Percentiles rank a stretch among this genome's conserved stretches.
phyloP scores from a whole-genome alignment of 805 yeast genomes.

The Hanseniaspora hatyaiensis region DNA sequence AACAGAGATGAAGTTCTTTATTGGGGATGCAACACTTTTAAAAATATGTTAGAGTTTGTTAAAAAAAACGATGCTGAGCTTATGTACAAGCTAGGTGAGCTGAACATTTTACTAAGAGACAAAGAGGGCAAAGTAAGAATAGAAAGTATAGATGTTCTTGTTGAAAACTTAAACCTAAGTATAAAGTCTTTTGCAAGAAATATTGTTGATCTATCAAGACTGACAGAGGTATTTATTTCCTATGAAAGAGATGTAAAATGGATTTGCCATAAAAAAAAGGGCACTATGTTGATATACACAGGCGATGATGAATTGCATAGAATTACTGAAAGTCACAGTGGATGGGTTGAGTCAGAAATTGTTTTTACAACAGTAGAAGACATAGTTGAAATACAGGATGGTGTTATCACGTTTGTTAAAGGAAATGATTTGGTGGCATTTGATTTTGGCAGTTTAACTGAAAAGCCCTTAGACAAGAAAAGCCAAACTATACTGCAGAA shows the following conservation, averaged over 20 bases:
- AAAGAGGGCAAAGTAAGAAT: conserved; percentile 18
- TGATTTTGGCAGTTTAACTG: conserved; percentile 19
- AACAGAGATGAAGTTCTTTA: conserved; percentile 4
- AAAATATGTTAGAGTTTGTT: background rate
- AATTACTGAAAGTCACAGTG: conserved; percentile 16
- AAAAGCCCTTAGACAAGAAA: background rate
- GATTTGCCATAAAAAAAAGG: conserved; percentile 21
- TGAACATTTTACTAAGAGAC: conserved; percentile 19
- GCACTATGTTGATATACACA: conserved; percentile 23
- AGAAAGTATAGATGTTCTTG: conserved; percentile 24
- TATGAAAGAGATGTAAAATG: conserved; percentile 21
- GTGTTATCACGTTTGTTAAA: conserved; percentile 22
- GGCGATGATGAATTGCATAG: conserved; percentile 19
- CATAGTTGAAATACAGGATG: conserved; percentile 24
- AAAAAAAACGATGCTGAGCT: conserved; percentile 7
- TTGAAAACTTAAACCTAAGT: conserved; percentile 22
- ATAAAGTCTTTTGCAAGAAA: conserved; percentile 18
- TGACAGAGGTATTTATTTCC: background rate
- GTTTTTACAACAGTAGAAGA: conserved; percentile 24
- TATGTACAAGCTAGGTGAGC: conserved; percentile 26
- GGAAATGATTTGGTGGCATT: conserved; percentile 19
- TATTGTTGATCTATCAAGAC: background rate
- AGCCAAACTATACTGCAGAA: conserved; percentile 18
- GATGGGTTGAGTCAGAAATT: conserved; percentile 19
- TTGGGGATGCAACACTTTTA: conserved; percentile 13